These are phyloP conservation scores for Periconia macrospinosa DNA, from an alignment of 2,329 filamentous ascomycete species.

Conservation along the genomic window DNA sequence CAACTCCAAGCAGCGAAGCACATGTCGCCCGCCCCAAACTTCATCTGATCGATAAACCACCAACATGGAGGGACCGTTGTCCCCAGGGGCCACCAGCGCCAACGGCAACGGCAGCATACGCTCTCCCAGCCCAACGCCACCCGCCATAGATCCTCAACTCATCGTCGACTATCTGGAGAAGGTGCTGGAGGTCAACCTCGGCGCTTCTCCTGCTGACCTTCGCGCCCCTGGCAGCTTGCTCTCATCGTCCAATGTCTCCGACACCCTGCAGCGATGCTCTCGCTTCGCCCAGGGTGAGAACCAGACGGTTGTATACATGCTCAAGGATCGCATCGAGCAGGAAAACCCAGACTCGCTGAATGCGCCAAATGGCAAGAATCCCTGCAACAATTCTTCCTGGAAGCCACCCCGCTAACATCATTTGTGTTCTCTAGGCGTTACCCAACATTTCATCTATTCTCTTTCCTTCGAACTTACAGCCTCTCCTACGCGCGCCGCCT, in stretches of 20 bases:
- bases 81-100: constrained; percentile 43
- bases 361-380: constrained; percentile 32
- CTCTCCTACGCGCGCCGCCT: constrained; percentile 77
- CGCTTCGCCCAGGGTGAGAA: constrained; percentile 81
- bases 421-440: constrained; percentile 43
- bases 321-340: constrained; percentile 72
- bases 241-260: constrained; percentile 68
- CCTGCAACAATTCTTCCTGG: background rate
- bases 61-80: constrained; percentile 46
- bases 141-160: constrained; percentile 49
- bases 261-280: constrained; percentile 84
- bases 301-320: constrained; percentile 86
- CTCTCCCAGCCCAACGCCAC: constrained; percentile 40
- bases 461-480: constrained; percentile 81
- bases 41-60: constrained; percentile 19
- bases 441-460: constrained; percentile 68
- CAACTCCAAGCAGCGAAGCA: constrained; percentile 26
- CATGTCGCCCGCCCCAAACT: constrained; percentile 33
- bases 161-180: constrained; percentile 53
- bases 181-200: constrained; percentile 52
- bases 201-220: constrained; percentile 70
- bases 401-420: constrained; percentile 31
- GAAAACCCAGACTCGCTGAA: constrained; percentile 33
- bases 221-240: constrained; percentile 81
- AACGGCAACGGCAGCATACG: constrained; percentile 40